phyloP scores from a whole-genome alignment of 495 filamentous ascomycete genomes.

The Talaromyces nanjingensis region DNA sequence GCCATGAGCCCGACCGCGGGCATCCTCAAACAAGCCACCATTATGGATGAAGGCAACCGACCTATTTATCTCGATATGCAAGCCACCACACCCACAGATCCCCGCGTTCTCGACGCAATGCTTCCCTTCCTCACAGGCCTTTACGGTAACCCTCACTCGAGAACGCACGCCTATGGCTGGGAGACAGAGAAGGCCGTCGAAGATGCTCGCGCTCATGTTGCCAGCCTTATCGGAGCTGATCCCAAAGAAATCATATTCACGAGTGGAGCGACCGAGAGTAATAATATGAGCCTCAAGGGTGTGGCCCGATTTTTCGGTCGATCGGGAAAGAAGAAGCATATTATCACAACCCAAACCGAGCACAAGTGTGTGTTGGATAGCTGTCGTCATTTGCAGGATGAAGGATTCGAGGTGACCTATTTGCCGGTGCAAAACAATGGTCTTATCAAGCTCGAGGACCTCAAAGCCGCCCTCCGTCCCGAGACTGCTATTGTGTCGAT shows the following conservation, averaged over 20 bases:
- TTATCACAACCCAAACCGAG: conserved; percentile 94
- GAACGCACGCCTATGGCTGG: conserved; percentile 98
- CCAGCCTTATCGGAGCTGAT: conserved; percentile 84
- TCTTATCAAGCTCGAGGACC: conserved; percentile 71
- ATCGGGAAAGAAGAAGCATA: conserved; percentile 94
- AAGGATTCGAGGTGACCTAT: conserved; percentile 94
- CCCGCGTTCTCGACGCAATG: conserved; percentile 93
- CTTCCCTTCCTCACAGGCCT: conserved; percentile 87
- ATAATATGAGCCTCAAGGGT: conserved; percentile 99
- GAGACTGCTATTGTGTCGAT: conserved; percentile 90
- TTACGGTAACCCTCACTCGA: conserved; percentile 95
- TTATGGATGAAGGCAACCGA: conserved; percentile 89
- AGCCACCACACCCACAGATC: conserved; percentile 93
- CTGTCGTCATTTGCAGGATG: conserved; percentile 91
- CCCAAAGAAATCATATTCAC: conserved; percentile 98
- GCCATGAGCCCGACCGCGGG: conserved; percentile 77
- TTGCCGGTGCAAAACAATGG: conserved; percentile 82
- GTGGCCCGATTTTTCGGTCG: conserved; percentile 91
- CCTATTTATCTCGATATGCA: conserved; percentile 99
- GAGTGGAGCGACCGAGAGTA: conserved; percentile 94
- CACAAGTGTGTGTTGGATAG: conserved; percentile 99
- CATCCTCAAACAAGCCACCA: conserved; percentile 84
- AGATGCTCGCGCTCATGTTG: conserved; percentile 73
- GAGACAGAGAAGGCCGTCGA: conserved; percentile 94
- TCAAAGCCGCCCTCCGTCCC: conserved; percentile 86